phyloP scores from a whole-genome alignment of 2,329 filamentous ascomycete species.

The Calycina herbarum region DNA sequence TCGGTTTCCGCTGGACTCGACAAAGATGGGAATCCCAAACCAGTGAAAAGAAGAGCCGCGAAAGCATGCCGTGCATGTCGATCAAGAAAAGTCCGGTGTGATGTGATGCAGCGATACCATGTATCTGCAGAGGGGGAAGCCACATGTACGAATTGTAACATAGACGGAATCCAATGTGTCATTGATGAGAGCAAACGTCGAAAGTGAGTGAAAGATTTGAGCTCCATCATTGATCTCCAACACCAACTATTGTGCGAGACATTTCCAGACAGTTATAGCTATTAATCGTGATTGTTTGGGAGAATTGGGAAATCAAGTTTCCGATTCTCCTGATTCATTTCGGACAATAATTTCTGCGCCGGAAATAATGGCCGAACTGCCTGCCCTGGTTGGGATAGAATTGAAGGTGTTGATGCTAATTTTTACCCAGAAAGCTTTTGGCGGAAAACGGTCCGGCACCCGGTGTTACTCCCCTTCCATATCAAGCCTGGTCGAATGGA shows the following conservation, averaged over 20 bases:
- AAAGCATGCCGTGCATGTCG: constrained; percentile 89
- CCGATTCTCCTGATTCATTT: too few relatives aligned
- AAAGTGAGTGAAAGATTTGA: constrained; percentile 50
- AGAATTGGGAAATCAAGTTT: too few relatives aligned
- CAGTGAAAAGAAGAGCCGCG: constrained; percentile 76
- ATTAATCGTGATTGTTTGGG: too few relatives aligned
- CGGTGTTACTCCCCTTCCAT: background rate
- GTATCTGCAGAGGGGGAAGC: constrained; percentile 31
- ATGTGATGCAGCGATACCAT: constrained; percentile 73
- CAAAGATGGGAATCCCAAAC: constrained; percentile 18
- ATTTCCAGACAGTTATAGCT: too few relatives aligned
- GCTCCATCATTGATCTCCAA: too few relatives aligned
- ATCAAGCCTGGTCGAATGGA: constrained; percentile 19
- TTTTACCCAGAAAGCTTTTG: background rate
- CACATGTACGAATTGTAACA: constrained; percentile 36
- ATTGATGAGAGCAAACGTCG: constrained; percentile 66
- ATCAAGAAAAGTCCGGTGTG: constrained; percentile 87
- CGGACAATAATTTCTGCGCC: too few relatives aligned
- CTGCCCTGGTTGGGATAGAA: constrained; percentile 20
- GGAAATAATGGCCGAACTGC: too few relatives aligned
- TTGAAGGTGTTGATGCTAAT: constrained; percentile 24
- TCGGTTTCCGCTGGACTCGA: constrained; percentile 5
- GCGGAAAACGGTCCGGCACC: background rate
- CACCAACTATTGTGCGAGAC: background rate
- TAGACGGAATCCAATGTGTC: constrained; percentile 51